Evolutionary conservation across 225 moss, liverwort and hornwort species (phyloP), one percentile per base, ranked within the genome.

Genomic region (Takakia lepidozioides): DNA sequence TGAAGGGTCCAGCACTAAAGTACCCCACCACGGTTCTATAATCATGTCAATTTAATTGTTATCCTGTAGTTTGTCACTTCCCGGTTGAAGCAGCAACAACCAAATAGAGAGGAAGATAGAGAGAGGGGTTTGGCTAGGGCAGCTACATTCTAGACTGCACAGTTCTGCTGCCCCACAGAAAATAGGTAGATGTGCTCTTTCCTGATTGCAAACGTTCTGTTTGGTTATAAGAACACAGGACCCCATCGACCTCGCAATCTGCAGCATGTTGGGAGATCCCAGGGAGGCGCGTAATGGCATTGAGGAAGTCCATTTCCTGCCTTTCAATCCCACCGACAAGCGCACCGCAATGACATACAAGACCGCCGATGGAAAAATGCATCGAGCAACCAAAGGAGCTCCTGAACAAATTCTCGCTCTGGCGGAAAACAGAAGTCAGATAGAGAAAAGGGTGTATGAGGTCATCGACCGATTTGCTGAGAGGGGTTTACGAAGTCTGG

Each of bases 381-480:
- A 84, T 51, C 62, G 88, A 57, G 84, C 84, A 1, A 84, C 72
- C 3, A 88, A 88, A 47, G 88, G 88, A 35, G 69, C 84, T 15
- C 88, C 81, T 1, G 88, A 88, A 51, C 78, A 88, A 48, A 84
- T 88, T 20, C 61, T 88, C 34, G 76, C 56, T 13, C 70, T 88
- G 9, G 75, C 75, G 26, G 48, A 55, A 1, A 88, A 84, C 43
- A 64, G 60, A 40, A 10, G 42, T 17, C 67, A 48, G 29, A 84
- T 84, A 45, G 68, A 70, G 38, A 21, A 25, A n/a, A 73, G 56
- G 51, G 84, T 88, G 19, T 60, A 81, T 62, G 67, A 67, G 1
- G 73, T 79, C 2, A 88, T 88, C 4, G 60, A 70, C 20, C 72
- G 67, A 58, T 88, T 73, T 59, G 88, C 88, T 3, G 72, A 88